Conservation (phyloP, 352 stramenopile species). For the Pythium insidiosum region DNA sequence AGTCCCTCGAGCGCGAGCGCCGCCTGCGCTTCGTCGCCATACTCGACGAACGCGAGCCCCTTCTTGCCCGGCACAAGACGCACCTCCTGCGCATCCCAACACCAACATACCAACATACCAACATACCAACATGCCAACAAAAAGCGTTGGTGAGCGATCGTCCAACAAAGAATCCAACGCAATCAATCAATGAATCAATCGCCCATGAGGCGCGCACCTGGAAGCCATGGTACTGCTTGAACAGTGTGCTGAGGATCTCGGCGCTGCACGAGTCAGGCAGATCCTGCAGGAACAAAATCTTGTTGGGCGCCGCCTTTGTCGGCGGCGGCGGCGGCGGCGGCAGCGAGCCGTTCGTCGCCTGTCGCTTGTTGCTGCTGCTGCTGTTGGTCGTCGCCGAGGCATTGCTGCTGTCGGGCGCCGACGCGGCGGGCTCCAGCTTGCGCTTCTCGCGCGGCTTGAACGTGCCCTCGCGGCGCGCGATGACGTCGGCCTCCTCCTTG, state of each 20-base stretch:
- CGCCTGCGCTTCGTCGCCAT: slow-evolving; percentile 82
- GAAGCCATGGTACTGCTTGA: slow-evolving; percentile 96
- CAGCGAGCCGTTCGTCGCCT: slow-evolving; percentile 16
- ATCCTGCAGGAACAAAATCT: slow-evolving; percentile 92
- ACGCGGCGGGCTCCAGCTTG: slow-evolving; percentile 47
- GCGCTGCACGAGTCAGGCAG: slow-evolving; percentile 93
- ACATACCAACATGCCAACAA: not conserved
- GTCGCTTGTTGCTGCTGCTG: slow-evolving; percentile 17
- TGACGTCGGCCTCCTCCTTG: slow-evolving; percentile 81
- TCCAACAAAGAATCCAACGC: too few relatives aligned
- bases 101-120: too few relatives aligned
- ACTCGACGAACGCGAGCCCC: slow-evolving; percentile 96
- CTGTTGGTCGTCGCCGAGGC: not conserved
- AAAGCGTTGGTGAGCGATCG: too few relatives aligned
- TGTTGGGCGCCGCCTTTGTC: slow-evolving; percentile 69
- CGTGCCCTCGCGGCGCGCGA: slow-evolving; percentile 56
- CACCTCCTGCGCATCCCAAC: slow-evolving; percentile 69
- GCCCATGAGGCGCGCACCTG: too few relatives aligned
- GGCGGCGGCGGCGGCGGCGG: slow-evolving; percentile 29
- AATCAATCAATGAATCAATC: too few relatives aligned
- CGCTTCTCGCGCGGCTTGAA: slow-evolving; percentile 78
- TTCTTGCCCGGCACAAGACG: slow-evolving; percentile 91
- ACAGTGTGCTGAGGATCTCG: slow-evolving; percentile 95
- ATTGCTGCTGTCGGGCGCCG: slow-evolving; percentile 9
- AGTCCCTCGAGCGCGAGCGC: slow-evolving; percentile 76